Conservation (phyloP, 495 filamentous ascomycete species). For the Penicillium parvum region DNA sequence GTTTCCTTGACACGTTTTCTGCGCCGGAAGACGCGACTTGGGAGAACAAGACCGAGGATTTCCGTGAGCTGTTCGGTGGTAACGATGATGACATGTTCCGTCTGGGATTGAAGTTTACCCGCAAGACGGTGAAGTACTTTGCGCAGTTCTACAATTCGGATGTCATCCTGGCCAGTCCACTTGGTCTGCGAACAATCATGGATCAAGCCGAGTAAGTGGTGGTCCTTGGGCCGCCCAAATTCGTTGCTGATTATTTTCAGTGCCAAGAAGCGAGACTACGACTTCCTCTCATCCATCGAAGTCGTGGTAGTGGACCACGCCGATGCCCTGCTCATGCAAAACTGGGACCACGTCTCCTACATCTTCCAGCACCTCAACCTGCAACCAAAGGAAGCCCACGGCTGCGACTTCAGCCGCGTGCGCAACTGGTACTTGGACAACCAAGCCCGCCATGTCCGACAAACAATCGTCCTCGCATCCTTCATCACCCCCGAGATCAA, state of each 20-base stretch:
- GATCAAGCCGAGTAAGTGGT: conserved; percentile 61
- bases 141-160: conserved; percentile 94
- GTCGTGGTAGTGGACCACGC: conserved; percentile 86
- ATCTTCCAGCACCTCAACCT: conserved; percentile 89
- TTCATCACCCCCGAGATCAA: conserved; percentile 90
- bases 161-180: conserved; percentile 83
- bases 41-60: conserved; percentile 77
- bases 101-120: conserved; percentile 87
- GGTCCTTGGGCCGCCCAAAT: background rate
- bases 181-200: conserved; percentile 86
- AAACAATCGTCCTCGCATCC: conserved; percentile 73
- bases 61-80: conserved; percentile 83
- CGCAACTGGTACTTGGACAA: conserved; percentile 88
- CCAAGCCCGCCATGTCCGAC: conserved; percentile 72
- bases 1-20: conserved; percentile 77
- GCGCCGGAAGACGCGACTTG: conserved; percentile 58
- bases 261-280: conserved; percentile 75
- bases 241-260: conserved; percentile 21
- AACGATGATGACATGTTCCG: conserved; percentile 97
- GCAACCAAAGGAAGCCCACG: conserved; percentile 84
- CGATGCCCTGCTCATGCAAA: conserved; percentile 93
- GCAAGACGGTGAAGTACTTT: conserved; percentile 93
- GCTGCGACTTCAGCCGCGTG: conserved; percentile 90
- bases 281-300: conserved; percentile 92
- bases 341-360: conserved; percentile 93